Evolutionary conservation across 352 stramenopile genomes (phyloP).

Genomic region (Globisporangium nagaii): DNA sequence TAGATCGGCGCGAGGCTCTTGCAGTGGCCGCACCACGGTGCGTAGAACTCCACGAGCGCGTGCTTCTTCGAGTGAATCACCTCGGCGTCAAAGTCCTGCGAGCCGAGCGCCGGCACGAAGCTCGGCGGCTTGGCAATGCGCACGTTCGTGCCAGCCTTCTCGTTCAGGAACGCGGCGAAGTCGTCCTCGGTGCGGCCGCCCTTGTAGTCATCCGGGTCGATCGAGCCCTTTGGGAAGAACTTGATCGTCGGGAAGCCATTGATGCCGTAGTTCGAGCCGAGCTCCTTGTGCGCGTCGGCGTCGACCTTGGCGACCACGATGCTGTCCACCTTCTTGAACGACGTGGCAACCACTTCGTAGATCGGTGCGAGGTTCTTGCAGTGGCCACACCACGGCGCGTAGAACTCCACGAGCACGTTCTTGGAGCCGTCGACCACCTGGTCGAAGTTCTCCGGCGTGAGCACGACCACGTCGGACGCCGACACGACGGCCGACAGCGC

Average conservation of each 20-base stretch:
- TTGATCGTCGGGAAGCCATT: slow-evolving; percentile 93
- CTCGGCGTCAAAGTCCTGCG: slow-evolving; percentile 69
- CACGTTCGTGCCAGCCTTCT: slow-evolving; percentile 68
- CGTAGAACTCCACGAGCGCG: slow-evolving; percentile 92
- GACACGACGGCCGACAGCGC: slow-evolving; percentile 44
- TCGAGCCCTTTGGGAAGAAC: slow-evolving; percentile 83
- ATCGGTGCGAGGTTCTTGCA: slow-evolving; percentile 68
- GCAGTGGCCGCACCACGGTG: slow-evolving; percentile 94
- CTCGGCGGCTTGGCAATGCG: slow-evolving; percentile 65
- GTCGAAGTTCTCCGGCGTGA: slow-evolving; percentile 83
- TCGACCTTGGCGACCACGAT: slow-evolving; percentile 90
- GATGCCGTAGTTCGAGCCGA: slow-evolving; percentile 81
- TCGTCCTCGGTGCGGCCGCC: slow-evolving; percentile 82
- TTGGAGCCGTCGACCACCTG: slow-evolving; percentile 77
- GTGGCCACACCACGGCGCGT: slow-evolving; percentile 74
- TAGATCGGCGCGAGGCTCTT: slow-evolving; percentile 88
- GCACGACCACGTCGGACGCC: slow-evolving; percentile 69
- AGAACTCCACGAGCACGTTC: slow-evolving; percentile 84
- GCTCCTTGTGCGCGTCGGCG: slow-evolving; percentile 77
- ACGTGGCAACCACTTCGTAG: slow-evolving; percentile 83
- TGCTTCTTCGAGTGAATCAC: slow-evolving; percentile 83
- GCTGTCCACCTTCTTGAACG: slow-evolving; percentile 82
- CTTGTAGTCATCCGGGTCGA: slow-evolving; percentile 79
- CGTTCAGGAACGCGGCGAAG: slow-evolving; percentile 73
- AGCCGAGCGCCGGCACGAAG: slow-evolving; percentile 54